Evolutionary conservation across 2,329 filamentous ascomycete species (phyloP), one percentile per base, ranked within the genome.

Genomic region (Bisporella sp.): DNA sequence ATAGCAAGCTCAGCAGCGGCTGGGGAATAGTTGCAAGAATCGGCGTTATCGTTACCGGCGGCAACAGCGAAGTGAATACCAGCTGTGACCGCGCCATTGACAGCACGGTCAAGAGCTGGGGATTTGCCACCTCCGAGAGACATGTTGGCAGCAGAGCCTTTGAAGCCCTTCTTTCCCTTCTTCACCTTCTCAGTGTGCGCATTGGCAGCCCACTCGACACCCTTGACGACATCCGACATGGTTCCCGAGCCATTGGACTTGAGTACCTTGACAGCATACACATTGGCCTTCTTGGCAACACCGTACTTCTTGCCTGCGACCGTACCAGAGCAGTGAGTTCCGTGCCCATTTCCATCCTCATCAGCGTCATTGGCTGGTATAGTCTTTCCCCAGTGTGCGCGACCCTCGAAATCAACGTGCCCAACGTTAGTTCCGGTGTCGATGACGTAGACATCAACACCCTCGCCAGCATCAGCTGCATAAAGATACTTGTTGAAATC

Each of bases 61-160:
- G 93, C 93, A 61, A 99, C 93, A 61, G 95, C 91, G 66, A 99
- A 99, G 82, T 99, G 91, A 56, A 99, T 80, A 68, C 93, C 93
- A 64, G 85, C 87, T 52, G 85, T 79, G 63, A 97, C 92, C 58
- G 92, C 92, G 59, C 92, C 92, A 70, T 97, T 93, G 60, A 97
- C 92, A 61, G 90, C 89, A 59, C 86, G 80, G 68, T 99, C 93
- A 50, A 99, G 84, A 65, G 90, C 85, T 60, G 82, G 79, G 55
- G 92, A 96, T 80, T 96, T 97, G 78, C 93, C 93, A 75, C 93
- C 93, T 67, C 93, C 93, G 52, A 99, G 86, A 67, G 88, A 95
- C 93, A 99, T 99, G 84, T 99, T 99, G 76, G 95, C 93, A 67
- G 92, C 87, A 59, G 89, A 96, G 68, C 93, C 93, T 85, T 97